Base-by-base conservation (phyloP, 2,329 filamentous ascomycete species). In the Botryosphaeria dothidea region DNA sequence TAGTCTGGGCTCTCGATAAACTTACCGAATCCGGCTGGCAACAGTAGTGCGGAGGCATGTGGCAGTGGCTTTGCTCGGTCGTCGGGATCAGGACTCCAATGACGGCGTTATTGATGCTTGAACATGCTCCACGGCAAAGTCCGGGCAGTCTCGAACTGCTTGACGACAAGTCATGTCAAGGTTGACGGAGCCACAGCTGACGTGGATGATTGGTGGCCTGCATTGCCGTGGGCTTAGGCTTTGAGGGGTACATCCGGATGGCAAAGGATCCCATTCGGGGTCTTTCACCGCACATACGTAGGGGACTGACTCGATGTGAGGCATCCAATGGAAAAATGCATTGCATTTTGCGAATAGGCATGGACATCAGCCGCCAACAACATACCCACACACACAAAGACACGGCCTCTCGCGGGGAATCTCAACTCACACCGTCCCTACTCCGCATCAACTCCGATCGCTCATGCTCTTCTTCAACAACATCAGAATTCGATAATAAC, bases 401-500 rank as follows among this genome's bases (percentile, higher is more conserved):
- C 49, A 2, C 21, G 27, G 29, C 49, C 17, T 31, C n/a, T 15
- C 13, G 43, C 43, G 19, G 38, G 27, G 41, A 60, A 60, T 46
- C 25, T n/a, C 25, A 31, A 57, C 23, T n/a, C 36, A 21, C 23
- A 29, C 17, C 25, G 8, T 21, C 46, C n/a, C 19, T 13, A 31
- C 46, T 51, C 27, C 27, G 1, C 49, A 21, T 52, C 49, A 36
- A 52, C 49, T 36, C 49, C 49, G 17, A 9, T 21, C 27, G 38
- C 41, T 34, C 41, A 45, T 45, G 17, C 54, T 31, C 17, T 21
- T 31, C 6, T 9, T 9, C 8, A 31, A 43, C 23, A 13, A 19
- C 41, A 60, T 46, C 23, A 60, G 64, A 76, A 71, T 56, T 79
- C 75, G 62, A 83, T 78, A 36, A 82, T 66, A 41, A 83, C 77